Conservation (phyloP, 345 rosid genomes). For the Boechera stricta region DNA sequence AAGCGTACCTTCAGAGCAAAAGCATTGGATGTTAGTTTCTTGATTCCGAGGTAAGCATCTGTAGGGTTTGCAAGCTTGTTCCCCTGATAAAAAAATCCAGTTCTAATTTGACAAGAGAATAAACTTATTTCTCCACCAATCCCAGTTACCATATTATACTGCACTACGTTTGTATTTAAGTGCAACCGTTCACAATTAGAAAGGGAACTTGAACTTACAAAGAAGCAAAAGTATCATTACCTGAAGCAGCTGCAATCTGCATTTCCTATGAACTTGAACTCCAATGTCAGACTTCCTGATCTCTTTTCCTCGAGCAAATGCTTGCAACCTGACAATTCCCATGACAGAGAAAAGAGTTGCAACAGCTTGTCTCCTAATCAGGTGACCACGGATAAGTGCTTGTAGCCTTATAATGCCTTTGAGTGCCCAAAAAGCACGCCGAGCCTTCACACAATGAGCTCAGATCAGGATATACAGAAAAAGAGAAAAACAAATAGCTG, state of each 20-base stretch:
- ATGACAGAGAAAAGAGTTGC: slow-evolving; percentile 75
- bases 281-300: slow-evolving; percentile 69
- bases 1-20: slow-evolving; percentile 71
- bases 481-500: background rate
- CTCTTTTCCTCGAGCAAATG: slow-evolving; percentile 66
- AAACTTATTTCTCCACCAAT: slow-evolving; percentile 10
- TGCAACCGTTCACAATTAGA: background rate
- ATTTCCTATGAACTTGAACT: slow-evolving; percentile 50
- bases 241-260: slow-evolving; percentile 48
- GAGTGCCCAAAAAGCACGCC: slow-evolving; percentile 89
- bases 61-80: slow-evolving; percentile 49
- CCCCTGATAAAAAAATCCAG: slow-evolving; percentile 41
- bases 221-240: slow-evolving; percentile 48
- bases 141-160: background rate
- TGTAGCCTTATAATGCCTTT: slow-evolving; percentile 98
- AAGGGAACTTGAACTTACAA: background rate
- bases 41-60: slow-evolving; percentile 49
- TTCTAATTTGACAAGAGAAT: background rate
- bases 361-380: slow-evolving; percentile 92
- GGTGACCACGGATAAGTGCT: slow-evolving; percentile 94
- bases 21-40: slow-evolving; percentile 60
- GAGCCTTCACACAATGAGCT: slow-evolving; percentile 69
- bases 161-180: background rate
- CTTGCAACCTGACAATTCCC: slow-evolving; percentile 89
- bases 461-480: slow-evolving; percentile 40